phyloP scores from a whole-genome alignment of 257 asterid genomes.

The Agastache rugosa region DNA sequence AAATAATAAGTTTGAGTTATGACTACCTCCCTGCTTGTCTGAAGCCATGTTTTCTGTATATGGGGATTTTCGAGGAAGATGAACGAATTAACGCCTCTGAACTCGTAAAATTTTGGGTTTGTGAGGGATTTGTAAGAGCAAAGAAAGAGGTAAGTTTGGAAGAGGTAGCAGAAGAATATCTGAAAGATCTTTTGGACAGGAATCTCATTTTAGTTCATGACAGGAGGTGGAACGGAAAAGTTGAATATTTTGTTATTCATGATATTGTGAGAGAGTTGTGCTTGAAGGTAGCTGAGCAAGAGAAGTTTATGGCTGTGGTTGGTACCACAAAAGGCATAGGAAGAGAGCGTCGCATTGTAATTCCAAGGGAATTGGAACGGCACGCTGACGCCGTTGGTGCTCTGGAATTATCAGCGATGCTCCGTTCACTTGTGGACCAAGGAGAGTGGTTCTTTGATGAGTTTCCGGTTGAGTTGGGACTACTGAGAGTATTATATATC shows the following conservation, averaged over 20 bases:
- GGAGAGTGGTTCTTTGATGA: background rate
- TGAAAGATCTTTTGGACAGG: background rate
- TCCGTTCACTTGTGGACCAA: background rate
- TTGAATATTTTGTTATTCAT: background rate
- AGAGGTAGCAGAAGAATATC: background rate
- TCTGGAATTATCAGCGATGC: background rate
- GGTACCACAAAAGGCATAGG: background rate
- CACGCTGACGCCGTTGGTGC: background rate
- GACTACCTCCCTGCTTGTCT: background rate
- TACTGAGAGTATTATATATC: background rate
- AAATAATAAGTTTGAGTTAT: slow-evolving; percentile 9
- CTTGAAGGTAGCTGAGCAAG: background rate
- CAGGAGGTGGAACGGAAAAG: background rate
- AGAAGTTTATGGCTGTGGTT: background rate
- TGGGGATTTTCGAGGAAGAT: background rate
- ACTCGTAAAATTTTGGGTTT: slow-evolving; percentile 4
- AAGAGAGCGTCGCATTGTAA: background rate
- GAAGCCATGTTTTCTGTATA: background rate
- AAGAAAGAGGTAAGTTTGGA: background rate
- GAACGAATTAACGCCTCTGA: background rate
- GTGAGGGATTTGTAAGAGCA: slow-evolving; percentile 4
- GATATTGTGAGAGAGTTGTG: background rate
- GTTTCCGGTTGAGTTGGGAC: background rate
- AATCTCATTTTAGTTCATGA: background rate
- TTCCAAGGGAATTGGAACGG: background rate